Evolutionary conservation across 2,329 filamentous ascomycete species (phyloP).

Genomic region (Cercospora sp.): DNA sequence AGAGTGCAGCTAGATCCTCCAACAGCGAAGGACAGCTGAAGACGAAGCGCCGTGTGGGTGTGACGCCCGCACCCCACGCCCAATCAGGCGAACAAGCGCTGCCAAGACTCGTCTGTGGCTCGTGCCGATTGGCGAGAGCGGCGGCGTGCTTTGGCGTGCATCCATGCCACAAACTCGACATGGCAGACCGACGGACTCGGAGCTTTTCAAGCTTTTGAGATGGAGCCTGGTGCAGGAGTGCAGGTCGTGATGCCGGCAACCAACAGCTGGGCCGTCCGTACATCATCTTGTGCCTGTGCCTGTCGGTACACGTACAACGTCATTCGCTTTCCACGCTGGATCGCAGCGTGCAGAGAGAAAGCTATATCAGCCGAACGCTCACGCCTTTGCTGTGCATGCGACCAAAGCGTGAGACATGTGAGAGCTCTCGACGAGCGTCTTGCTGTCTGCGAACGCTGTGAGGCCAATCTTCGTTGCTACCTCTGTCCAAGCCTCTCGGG

Average conservation of each 20-base stretch:
- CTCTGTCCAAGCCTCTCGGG: background rate
- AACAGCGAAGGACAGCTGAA: slow-evolving; percentile 20
- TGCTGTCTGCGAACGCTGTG: background rate
- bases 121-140: background rate
- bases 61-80: background rate
- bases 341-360: background rate
- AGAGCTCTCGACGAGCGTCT: background rate
- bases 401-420: background rate
- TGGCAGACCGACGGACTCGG: background rate
- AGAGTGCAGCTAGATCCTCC: slow-evolving; percentile 17
- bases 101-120: background rate
- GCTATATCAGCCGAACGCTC: background rate
- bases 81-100: background rate
- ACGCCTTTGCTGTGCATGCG: background rate
- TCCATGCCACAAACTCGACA: background rate
- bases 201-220: background rate
- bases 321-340: background rate
- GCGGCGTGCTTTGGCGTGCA: background rate
- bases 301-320: background rate
- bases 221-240: background rate
- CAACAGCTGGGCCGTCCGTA: background rate
- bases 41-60: slow-evolving; percentile 15
- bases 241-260: background rate
- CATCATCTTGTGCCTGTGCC: background rate
- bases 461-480: background rate